Percentiles rank a stretch among this genome's conserved stretches.
Evolutionary conservation across 352 stramenopile genomes (phyloP).

Genomic region (Elongisporangium anandrum): DNA sequence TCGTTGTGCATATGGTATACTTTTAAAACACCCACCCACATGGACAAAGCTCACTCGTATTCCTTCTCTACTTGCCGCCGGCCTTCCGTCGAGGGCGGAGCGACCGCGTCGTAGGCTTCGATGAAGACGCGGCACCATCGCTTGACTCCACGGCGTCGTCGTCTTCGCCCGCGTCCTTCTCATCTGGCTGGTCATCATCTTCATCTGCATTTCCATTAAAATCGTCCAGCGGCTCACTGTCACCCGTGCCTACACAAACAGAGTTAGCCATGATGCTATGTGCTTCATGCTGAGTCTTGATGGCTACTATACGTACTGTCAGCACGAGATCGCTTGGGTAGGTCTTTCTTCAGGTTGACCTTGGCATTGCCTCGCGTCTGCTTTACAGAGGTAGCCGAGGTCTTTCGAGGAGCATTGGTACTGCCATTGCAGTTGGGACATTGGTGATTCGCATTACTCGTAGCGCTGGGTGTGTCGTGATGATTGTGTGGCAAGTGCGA

Average conservation of each 20-base stretch:
- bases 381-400: neutral
- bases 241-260: neutral
- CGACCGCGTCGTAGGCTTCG: slow-evolving; percentile 34
- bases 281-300: neutral
- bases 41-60: neutral
- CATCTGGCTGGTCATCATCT: slow-evolving; percentile 11
- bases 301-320: neutral
- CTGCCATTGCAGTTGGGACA: neutral
- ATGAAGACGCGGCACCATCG: slow-evolving; percentile 21
- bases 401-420: neutral
- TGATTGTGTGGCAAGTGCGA: neutral
- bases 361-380: neutral
- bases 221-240: slow-evolving; percentile 9
- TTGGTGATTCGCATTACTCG: slow-evolving; percentile 6
- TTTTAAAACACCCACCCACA: slow-evolving; percentile 20
- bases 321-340: neutral
- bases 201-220: slow-evolving; percentile 16
- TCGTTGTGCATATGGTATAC: slow-evolving; percentile 36
- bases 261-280: neutral
- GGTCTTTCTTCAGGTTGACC: neutral
- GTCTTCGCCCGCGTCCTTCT: slow-evolving; percentile 34
- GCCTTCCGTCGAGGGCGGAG: slow-evolving; percentile 50
- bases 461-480: neutral
- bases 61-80: slow-evolving; percentile 30
- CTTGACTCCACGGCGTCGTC: slow-evolving; percentile 45